phyloP scores from a whole-genome alignment of 202 grass and related monocot genomes.

The Zoysia matrella region DNA sequence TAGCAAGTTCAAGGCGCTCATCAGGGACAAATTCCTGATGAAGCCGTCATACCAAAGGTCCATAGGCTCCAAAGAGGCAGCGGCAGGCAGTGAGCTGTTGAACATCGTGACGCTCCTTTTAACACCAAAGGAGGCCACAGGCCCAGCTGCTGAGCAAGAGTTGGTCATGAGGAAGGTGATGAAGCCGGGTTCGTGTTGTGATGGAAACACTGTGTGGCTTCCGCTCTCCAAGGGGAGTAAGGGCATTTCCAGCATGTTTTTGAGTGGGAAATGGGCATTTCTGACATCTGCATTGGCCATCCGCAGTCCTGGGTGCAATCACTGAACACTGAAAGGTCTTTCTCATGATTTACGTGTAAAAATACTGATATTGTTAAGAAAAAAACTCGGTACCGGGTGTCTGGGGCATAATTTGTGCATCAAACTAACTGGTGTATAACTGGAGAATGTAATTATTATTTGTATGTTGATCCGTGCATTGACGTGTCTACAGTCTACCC shows the following conservation, averaged over 20 bases:
- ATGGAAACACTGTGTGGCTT: slow-evolving; percentile 43
- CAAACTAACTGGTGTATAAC: slow-evolving; percentile 48
- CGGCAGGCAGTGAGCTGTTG: slow-evolving; percentile 51
- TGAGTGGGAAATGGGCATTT: slow-evolving; percentile 77
- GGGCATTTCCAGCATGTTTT: slow-evolving; percentile 75
- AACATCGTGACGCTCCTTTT: slow-evolving; percentile 60
- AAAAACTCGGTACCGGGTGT: slow-evolving; percentile 34
- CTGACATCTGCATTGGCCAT: slow-evolving; percentile 59
- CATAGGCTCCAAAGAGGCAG: slow-evolving; percentile 43
- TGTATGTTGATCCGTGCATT: slow-evolving; percentile 30
- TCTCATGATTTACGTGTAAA: slow-evolving; percentile 37
- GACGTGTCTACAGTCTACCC: slow-evolving; percentile 38
- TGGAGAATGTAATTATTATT: slow-evolving; percentile 48
- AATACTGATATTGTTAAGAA: slow-evolving; percentile 22
- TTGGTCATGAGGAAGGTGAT: slow-evolving; percentile 41
- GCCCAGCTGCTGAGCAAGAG: slow-evolving; percentile 34
- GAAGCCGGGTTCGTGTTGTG: slow-evolving; percentile 39
- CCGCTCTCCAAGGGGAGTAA: slow-evolving; percentile 47
- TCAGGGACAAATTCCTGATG: slow-evolving; percentile 58
- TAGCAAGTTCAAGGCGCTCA: slow-evolving; percentile 66
- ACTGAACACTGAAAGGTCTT: slow-evolving; percentile 45
- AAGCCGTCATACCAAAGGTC: slow-evolving; percentile 49
- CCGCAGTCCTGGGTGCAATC: slow-evolving; percentile 50
- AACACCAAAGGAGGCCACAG: slow-evolving; percentile 39
- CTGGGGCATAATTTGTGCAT: slow-evolving; percentile 38